Evolutionary conservation across 1,139 yeast genomes (phyloP).

Genomic region (Meyerozyma elateridarum): DNA sequence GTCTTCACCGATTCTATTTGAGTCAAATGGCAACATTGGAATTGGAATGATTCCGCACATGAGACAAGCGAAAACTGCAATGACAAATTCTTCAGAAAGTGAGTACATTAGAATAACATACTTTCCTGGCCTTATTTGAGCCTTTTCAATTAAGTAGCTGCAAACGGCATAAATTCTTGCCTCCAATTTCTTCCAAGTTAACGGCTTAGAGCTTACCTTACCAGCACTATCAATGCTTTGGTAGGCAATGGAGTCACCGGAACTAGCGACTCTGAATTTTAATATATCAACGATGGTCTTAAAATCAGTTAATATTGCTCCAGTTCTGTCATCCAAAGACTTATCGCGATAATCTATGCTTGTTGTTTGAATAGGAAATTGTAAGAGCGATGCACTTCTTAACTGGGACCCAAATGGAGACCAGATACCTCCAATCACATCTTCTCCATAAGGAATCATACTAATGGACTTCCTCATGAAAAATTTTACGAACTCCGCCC

Average conservation of each 20-base stretch:
- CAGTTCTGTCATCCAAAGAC: constrained; percentile 73
- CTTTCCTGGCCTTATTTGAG: constrained; percentile 59
- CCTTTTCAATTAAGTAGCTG: constrained; percentile 49
- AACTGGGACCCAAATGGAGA: constrained; percentile 61
- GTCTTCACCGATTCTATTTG: constrained; percentile 69
- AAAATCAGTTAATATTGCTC: constrained; percentile 69
- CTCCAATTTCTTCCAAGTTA: constrained; percentile 87
- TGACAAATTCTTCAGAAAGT: constrained; percentile 79
- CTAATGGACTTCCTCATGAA: constrained; percentile 64
- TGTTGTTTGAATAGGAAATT: constrained; percentile 55
- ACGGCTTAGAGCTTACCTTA: constrained; percentile 48
- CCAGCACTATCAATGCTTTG: constrained; percentile 54
- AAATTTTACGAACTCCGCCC: constrained; percentile 78
- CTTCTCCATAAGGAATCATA: constrained; percentile 74
- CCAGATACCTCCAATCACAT: constrained; percentile 82
- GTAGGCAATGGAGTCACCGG: constrained; percentile 79
- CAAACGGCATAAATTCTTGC: constrained; percentile 71
- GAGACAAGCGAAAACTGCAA: constrained; percentile 84
- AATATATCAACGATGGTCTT: constrained; percentile 67
- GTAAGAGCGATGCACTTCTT: constrained; percentile 45
- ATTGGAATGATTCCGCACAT: constrained; percentile 75
- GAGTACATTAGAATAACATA: constrained; percentile 79
- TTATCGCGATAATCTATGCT: constrained; percentile 71
- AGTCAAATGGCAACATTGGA: constrained; percentile 75
- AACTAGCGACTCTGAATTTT: constrained; percentile 71